These are phyloP conservation scores for Darksidea phi DNA, from an alignment of 495 filamentous ascomycete species.

Conservation along the genomic window DNA sequence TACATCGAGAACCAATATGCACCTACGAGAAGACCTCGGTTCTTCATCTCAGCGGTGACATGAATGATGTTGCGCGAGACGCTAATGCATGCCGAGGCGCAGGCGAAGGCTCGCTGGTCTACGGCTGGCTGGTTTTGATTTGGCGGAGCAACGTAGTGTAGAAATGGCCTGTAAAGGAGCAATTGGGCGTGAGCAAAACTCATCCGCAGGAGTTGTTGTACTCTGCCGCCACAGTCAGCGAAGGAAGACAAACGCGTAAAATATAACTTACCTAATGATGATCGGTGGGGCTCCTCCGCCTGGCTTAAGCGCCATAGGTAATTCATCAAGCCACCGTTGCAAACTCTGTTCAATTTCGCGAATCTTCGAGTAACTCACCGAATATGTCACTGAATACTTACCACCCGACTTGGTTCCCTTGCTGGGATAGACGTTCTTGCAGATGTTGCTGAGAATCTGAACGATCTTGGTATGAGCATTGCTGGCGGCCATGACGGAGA, in stretches of 20 bases:
- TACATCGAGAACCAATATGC: slow-evolving; percentile 98
- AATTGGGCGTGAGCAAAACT: slow-evolving; percentile 90
- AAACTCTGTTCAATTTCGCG: slow-evolving; percentile 88
- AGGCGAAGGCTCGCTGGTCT: slow-evolving; percentile 81
- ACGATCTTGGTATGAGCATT: slow-evolving; percentile 84
- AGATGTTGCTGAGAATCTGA: slow-evolving; percentile 75
- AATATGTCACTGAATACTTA: slow-evolving; percentile 61
- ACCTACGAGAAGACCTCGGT: slow-evolving; percentile 74
- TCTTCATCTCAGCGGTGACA: slow-evolving; percentile 86
- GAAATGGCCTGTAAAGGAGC: slow-evolving; percentile 90
- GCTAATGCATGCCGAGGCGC: slow-evolving; percentile 86
- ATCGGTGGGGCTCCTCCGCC: slow-evolving; percentile 70
- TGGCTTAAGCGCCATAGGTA: slow-evolving; percentile 73
- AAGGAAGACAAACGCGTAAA: neutral
- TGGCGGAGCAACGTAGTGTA: slow-evolving; percentile 85
- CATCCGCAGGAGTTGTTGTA: slow-evolving; percentile 83
- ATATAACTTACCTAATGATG: slow-evolving; percentile 66
- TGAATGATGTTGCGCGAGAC: slow-evolving; percentile 93
- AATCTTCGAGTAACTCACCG: slow-evolving; percentile 84
- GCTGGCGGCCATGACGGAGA: slow-evolving; percentile 73
- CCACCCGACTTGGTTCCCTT: slow-evolving; percentile 52
- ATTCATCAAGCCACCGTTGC: slow-evolving; percentile 74
- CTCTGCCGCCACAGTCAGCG: slow-evolving; percentile 47
- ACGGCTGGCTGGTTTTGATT: slow-evolving; percentile 63
- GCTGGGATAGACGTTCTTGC: slow-evolving; percentile 85